Evolutionary conservation across 2,329 filamentous ascomycete genomes (phyloP), one percentile per base, ranked within the genome.

Genomic region (Neurospora sp.): DNA sequence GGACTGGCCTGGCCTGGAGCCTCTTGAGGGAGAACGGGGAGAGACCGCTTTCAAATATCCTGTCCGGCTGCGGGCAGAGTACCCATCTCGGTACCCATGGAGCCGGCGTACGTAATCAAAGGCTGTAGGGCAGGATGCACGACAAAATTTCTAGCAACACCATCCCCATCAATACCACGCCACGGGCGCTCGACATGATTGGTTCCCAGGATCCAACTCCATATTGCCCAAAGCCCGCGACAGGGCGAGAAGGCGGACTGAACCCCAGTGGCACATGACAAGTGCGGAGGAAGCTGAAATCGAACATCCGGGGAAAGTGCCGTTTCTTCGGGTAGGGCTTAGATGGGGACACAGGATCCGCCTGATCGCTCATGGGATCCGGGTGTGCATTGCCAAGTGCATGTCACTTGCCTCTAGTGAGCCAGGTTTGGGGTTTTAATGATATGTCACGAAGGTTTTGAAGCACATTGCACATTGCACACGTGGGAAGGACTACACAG

Each of bases 231-330:
- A 73, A 69, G 72, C 62, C 68, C 70, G 69, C 70, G 73, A 72
- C 72, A 72, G 69, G 70, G 74, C 69, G 66, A 17, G 52, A 36
- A 36, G 23, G 23, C 28, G 28, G 52, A 71, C 73, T 71, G 66
- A 52, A 41, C 69, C 39, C 65, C 65, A 57, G 67, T 72, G 69
- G 66, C 68, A 70, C 46, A 68, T 73, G 72, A 69, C 68, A 72
- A 65, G 67, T 69, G 69, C 67, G 36, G 68, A 70, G 66, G 67
- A 70, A 65, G 67, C 68, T 69, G 66, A 68, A 69, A 40, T 43
- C 69, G 66, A 69, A 66, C 66, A 69, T 19, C 67, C 23, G 65
- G 71, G 73, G 73, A 72, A 72, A 73, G 71, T 72, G 72, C 74
- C 74, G 74, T 70, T 33, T 62, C 52, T 17, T 62, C 52, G 52